Conservation (phyloP, 2,329 filamentous ascomycete genomes). For the Stromatinia cepivora region DNA sequence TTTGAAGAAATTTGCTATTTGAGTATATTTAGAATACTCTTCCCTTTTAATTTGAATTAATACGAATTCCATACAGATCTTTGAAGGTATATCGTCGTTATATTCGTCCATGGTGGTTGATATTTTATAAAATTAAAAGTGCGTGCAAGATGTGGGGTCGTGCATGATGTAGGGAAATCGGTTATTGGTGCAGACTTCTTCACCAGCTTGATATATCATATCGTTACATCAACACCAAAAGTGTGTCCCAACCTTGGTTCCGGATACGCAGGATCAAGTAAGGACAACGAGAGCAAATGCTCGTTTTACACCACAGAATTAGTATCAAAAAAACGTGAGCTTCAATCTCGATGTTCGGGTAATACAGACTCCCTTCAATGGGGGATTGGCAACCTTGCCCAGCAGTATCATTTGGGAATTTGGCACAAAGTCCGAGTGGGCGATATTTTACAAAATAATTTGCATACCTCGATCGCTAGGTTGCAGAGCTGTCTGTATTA, state of each 20-base stretch:
- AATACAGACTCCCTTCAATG: not conserved
- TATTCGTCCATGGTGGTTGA: too few relatives aligned
- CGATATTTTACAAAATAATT: constrained; percentile 16
- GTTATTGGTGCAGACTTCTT: too few relatives aligned
- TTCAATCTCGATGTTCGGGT: not conserved
- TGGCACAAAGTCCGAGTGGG: constrained; percentile 25
- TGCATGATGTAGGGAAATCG: too few relatives aligned
- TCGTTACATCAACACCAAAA: not conserved
- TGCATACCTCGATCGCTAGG: constrained; percentile 28
- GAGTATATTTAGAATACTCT: too few relatives aligned
- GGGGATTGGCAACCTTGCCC: not conserved
- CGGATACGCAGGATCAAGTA: not conserved
- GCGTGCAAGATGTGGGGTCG: too few relatives aligned
- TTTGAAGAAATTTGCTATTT: too few relatives aligned
- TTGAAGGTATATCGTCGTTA: too few relatives aligned
- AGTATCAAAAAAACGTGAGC: not conserved
- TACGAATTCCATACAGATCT: too few relatives aligned
- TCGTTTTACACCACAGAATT: not conserved
- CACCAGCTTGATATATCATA: not conserved
- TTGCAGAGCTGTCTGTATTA: constrained; percentile 15
- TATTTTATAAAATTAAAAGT: too few relatives aligned
- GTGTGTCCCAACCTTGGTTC: not conserved
- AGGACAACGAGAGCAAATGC: not conserved
- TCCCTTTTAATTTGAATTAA: too few relatives aligned
- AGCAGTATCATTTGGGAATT: constrained; percentile 17